Conservation (phyloP, 495 filamentous ascomycete species). For the Aspergillus panamensis region DNA sequence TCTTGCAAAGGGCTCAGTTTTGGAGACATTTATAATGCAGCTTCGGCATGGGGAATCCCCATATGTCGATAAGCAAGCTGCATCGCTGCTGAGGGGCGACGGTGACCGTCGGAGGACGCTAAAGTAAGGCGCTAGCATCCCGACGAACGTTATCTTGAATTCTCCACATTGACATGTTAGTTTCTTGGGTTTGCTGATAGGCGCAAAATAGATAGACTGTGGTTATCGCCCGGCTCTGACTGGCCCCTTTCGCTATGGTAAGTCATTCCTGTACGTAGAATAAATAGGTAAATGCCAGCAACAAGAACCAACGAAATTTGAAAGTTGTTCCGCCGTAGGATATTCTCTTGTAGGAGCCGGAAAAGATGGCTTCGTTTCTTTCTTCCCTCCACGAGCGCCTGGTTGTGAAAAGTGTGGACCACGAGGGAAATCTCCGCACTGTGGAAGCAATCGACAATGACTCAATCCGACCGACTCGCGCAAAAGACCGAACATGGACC, state of each 20-base stretch:
- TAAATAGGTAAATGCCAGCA: neutral
- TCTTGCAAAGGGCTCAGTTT: neutral
- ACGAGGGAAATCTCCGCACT: constrained; percentile 19
- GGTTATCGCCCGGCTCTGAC: neutral
- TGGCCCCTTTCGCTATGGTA: neutral
- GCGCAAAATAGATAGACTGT: neutral
- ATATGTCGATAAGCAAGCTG: neutral
- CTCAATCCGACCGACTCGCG: constrained; percentile 34
- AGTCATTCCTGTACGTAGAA: neutral
- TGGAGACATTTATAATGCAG: neutral
- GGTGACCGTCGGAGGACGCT: constrained; percentile 2
- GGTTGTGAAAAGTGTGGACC: constrained; percentile 24
- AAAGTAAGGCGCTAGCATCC: neutral
- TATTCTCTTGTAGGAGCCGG: neutral
- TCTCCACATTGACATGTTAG: neutral
- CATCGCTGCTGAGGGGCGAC: neutral
- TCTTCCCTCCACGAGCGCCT: constrained; percentile 19
- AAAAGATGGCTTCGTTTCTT: constrained; percentile 16
- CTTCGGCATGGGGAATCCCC: neutral
- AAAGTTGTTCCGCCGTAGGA: too few relatives aligned
- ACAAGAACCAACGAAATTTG: too few relatives aligned
- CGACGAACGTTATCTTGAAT: neutral
- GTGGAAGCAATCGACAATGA: constrained; percentile 34
- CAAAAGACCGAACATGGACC: constrained; percentile 35
- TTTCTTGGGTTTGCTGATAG: neutral